Evolutionary conservation across 2,329 filamentous ascomycete species (phyloP).

Genomic region (Bretziella fagacearum): DNA sequence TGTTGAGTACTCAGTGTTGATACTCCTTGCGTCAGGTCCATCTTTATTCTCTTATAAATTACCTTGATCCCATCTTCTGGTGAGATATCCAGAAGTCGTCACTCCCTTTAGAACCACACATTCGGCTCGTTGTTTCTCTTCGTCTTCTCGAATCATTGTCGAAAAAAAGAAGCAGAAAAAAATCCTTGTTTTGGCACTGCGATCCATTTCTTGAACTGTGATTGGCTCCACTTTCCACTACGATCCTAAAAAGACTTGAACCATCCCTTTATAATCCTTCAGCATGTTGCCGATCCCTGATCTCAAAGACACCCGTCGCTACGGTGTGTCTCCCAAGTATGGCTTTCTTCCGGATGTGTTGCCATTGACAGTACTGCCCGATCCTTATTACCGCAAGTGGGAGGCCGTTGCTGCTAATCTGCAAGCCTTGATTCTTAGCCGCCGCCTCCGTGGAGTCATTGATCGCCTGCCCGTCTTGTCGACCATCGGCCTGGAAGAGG

Average conservation of each 20-base stretch:
- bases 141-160: too few species aligned
- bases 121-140: too few species aligned
- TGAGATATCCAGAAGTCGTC: background rate
- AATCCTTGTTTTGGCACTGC: background rate
- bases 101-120: too few species aligned
- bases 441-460: conserved; percentile 62
- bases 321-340: conserved; percentile 59
- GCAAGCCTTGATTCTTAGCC: conserved; percentile 71
- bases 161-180: too few species aligned
- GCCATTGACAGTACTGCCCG: conserved; percentile 64
- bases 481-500: conserved; percentile 62
- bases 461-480: conserved; percentile 70
- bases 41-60: conserved; percentile 15
- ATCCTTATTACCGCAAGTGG: conserved; percentile 91
- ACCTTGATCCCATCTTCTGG: conserved; percentile 4
- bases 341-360: conserved; percentile 76
- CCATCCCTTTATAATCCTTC: background rate
- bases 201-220: background rate
- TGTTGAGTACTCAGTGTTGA: conserved; percentile 29
- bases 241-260: background rate
- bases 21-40: conserved; percentile 48
- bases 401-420: conserved; percentile 73
- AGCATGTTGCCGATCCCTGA: conserved; percentile 44
- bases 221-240: background rate
- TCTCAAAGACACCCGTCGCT: conserved; percentile 41